Conservation (phyloP, 2,329 filamentous ascomycete genomes). For the Nothophoma quercina region DNA sequence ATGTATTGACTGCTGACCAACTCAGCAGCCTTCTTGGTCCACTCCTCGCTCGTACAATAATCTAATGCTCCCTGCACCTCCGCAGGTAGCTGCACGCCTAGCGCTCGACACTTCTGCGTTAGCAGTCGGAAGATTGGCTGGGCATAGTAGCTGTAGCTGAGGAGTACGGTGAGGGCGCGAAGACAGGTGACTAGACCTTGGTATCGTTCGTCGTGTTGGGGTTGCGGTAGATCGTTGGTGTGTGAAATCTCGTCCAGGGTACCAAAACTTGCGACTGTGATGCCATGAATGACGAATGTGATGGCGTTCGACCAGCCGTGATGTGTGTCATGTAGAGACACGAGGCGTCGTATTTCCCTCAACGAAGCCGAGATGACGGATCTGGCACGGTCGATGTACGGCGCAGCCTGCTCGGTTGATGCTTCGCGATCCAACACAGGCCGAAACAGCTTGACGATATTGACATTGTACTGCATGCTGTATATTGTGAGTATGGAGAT, state of each 20-base stretch:
- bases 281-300: conserved; percentile 34
- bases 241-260: conserved; percentile 36
- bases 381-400: conserved; percentile 29
- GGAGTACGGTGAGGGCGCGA: conserved; percentile 31
- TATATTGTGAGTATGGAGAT: conserved; percentile 13
- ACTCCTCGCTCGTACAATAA: conserved; percentile 38
- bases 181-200: conserved; percentile 39
- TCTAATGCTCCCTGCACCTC: conserved; percentile 31
- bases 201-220: conserved; percentile 30
- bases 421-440: conserved; percentile 26
- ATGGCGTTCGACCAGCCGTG: conserved; percentile 39
- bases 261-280: conserved; percentile 35
- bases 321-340: conserved; percentile 33
- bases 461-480: conserved; percentile 39
- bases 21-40: conserved; percentile 37
- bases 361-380: conserved; percentile 25
- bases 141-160: conserved; percentile 38
- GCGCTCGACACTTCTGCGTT: conserved; percentile 34
- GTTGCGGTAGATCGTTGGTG: conserved; percentile 5
- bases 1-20: conserved; percentile 42
- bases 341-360: conserved; percentile 33
- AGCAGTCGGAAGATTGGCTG: conserved; percentile 40
- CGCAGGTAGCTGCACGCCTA: conserved; percentile 31
- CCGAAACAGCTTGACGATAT: conserved; percentile 36
- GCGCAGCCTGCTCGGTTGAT: conserved; percentile 15